phyloP scores from a whole-genome alignment of 208 protist genomes.

The Trichomonas gallinae region DNA sequence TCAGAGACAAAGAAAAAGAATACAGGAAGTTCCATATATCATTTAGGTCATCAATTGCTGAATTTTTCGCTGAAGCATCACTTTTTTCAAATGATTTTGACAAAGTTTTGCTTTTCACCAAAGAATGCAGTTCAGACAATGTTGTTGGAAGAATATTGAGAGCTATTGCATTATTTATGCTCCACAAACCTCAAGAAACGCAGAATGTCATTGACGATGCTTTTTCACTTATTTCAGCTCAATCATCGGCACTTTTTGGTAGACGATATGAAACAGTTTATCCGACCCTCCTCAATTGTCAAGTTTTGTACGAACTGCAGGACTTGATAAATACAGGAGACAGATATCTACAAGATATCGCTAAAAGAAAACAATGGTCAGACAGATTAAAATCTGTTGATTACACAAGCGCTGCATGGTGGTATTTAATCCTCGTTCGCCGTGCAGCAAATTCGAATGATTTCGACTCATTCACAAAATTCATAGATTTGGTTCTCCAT shows the following conservation, averaged over 20 bases:
- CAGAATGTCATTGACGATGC: not conserved
- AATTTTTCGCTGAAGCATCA: not conserved
- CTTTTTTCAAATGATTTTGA: not conserved
- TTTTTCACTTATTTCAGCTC: not conserved
- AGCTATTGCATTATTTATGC: not conserved
- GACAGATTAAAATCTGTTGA: not conserved
- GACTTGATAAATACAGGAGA: not conserved
- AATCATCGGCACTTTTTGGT: not conserved
- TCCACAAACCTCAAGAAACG: not conserved
- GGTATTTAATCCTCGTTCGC: not conserved
- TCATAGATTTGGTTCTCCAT: not conserved
- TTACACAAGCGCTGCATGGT: not conserved
- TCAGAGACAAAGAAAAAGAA: not conserved
- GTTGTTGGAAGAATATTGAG: not conserved
- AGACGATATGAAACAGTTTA: not conserved
- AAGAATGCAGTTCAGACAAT: not conserved
- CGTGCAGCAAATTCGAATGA: not conserved
- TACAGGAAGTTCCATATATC: not conserved
- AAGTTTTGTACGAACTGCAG: not conserved
- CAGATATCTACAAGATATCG: not conserved
- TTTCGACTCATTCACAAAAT: not conserved
- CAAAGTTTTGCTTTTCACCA: not conserved
- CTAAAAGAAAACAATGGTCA: not conserved
- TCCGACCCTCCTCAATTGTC: not conserved
- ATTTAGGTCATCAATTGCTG: not conserved